Percentiles rank a stretch among this genome's conserved stretches.
Conservation (phyloP, 352 stramenopile species). For the Globisporangium rhizosaccharum region DNA sequence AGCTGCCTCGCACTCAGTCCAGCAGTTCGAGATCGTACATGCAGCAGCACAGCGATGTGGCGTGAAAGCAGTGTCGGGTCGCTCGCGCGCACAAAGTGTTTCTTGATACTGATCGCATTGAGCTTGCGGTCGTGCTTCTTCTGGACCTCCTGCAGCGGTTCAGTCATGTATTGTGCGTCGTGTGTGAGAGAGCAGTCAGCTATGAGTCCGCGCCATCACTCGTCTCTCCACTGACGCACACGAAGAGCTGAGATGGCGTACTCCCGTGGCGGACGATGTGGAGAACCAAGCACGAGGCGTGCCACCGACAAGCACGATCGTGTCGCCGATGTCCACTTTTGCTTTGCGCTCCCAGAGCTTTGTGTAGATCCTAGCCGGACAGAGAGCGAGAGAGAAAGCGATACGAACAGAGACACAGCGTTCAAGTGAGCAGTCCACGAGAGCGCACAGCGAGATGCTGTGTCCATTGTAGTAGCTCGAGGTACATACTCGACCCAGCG, state of each 20-base stretch:
- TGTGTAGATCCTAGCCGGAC: slow-evolving; percentile 33
- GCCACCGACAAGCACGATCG: slow-evolving; percentile 43
- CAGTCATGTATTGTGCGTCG: too few relatives aligned
- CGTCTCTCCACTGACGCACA: too few relatives aligned
- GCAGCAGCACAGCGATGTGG: slow-evolving; percentile 21
- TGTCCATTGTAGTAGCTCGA: too few relatives aligned
- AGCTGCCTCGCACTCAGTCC: neutral
- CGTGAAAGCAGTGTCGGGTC: slow-evolving; percentile 17
- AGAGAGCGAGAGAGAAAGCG: neutral
- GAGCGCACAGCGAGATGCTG: too few relatives aligned
- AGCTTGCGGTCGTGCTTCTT: slow-evolving; percentile 32
- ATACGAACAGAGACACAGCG: neutral
- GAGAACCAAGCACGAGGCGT: slow-evolving; percentile 48
- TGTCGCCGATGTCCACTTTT: slow-evolving; percentile 58
- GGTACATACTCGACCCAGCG: slow-evolving; percentile 49
- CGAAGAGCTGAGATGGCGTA: slow-evolving; percentile 5
- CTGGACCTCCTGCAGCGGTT: slow-evolving; percentile 35
- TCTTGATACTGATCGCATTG: slow-evolving; percentile 39
- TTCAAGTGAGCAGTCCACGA: neutral
- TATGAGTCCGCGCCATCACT: neutral
- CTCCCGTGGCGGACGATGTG: slow-evolving; percentile 46
- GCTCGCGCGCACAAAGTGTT: slow-evolving; percentile 24
- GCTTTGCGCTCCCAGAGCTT: slow-evolving; percentile 51
- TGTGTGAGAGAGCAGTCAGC: neutral
- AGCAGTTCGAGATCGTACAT: slow-evolving; percentile 16